Evolutionary conservation across 108 stramenopile genomes (phyloP), one percentile per base, ranked within the genome.

Genomic region (Asterionellopsis glacialis): DNA sequence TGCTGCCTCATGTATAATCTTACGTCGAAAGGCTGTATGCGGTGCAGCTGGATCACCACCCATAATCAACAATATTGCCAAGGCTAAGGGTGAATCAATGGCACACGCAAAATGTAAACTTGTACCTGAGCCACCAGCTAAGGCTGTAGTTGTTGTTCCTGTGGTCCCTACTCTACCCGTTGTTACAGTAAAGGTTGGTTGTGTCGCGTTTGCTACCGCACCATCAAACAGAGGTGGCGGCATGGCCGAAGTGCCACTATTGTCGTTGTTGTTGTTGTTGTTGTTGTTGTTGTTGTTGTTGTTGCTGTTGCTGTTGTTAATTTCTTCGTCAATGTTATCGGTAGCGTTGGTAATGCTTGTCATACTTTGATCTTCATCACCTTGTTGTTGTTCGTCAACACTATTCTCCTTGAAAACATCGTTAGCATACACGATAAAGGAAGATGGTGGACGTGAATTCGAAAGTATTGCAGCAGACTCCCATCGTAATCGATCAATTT

Each of bases 91-190:
- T 22, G 61, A 64, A 61, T 93, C 86, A 66, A 93, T 66, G 45
- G 87, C 80, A 76, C 88, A 90, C 23, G 84, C 84, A 51, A 93
- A 76, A 55, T 93, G 91, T 23, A 90, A 68, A 44, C 83, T 82
- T 1, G 87, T 88, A 43, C 90, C 90, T 11, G 78, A 39, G 44
- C 82, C 82, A 11, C 74, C 81, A 1, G 74, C 62, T 27, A 61
- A 61, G 15, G 79, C 88, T 10, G 64, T 52, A 2, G 72, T 65
- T 22, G 67, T 59, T 11, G 75, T 68, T 44, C 59, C 61, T 6
- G 33, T 33, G 33, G 33, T 5, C n/a, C n/a, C n/a, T 33, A 7
- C 7, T 33, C 7, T 2, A 33, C 7, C 7, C 7, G 33, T 7
- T 33, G 33, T 33, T 5, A 33, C 7, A 7, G 33, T 33, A 33